phyloP scores from a whole-genome alignment of 2,329 filamentous ascomycete species.

The Epichloe typhina region DNA sequence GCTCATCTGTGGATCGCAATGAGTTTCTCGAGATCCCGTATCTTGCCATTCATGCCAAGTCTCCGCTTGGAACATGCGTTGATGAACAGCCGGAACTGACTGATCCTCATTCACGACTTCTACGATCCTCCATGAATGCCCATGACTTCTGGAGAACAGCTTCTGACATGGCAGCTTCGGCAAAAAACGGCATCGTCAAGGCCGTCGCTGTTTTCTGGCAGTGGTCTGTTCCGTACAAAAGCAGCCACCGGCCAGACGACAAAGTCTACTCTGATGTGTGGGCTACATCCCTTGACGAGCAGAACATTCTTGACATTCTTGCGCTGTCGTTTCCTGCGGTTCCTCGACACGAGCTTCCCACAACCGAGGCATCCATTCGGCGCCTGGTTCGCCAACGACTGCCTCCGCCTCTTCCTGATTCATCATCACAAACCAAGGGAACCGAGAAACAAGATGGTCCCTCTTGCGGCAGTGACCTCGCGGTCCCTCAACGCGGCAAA shows the following conservation, averaged over 20 bases:
- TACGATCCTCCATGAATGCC: too few species aligned
- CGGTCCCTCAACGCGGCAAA: background rate
- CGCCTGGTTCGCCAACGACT: constrained; percentile 5
- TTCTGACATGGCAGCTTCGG: background rate
- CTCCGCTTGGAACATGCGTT: background rate
- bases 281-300: background rate
- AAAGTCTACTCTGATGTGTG: constrained; percentile 7
- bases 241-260: constrained; percentile 8
- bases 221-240: constrained; percentile 11
- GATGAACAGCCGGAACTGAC: too few species aligned
- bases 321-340: constrained; percentile 4
- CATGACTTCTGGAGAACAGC: too few species aligned
- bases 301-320: constrained; percentile 1
- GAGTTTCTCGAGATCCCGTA: background rate
- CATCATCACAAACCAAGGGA: background rate
- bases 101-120: too few species aligned
- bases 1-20: background rate
- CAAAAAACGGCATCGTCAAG: background rate
- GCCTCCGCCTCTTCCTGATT: background rate
- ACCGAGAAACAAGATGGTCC: background rate
- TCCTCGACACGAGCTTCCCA: constrained; percentile 3
- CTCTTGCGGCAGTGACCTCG: background rate
- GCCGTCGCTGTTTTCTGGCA: constrained; percentile 5
- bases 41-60: background rate
- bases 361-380: constrained; percentile 6